Base-by-base conservation (phyloP, 1,139 yeast species). In the Magnusiomyces fungicola region DNA sequence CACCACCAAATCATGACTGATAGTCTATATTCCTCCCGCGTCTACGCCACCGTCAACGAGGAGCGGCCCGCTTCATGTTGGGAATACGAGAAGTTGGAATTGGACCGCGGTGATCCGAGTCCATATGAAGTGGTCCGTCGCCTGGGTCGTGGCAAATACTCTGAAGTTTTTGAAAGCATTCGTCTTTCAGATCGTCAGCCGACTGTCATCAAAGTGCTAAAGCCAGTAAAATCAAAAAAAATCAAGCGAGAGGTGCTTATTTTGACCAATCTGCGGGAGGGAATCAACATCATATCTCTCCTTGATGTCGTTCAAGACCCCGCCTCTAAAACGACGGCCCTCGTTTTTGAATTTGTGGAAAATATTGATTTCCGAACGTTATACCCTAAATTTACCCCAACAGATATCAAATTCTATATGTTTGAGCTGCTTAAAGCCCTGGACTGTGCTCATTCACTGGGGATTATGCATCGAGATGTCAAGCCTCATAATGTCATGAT, bases 401-500 rank as follows among this genome's bases (percentile, higher is more conserved):
- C 69, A 52, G 97, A 90, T 63, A 82, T 89, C 58, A 78, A 89
- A 57, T 88, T 69, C 67, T 90, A 90, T 68, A 88, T 90, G 81
- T 83, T 75, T 56, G 95, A 89, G 67, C 72, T 90, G 55, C 72
- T 90, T 57, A 79, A 76, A 10, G 97, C 97, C 0, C 72, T 90
- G 56, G 96, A 90, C 65, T 90, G 78, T 65, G 82, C 89, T 25
- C 97, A 90, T 68, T 86, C 95, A 3, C 85, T 84, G 87, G 97
- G 97, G 25, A 88, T 90, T 53, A 90, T 90, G 84, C 97, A 90
- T 67, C 75, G 97, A 64, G 97, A 90, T 68, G 97, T 90, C 54
- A 90, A 90, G 65, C 97, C 97, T 12, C 96, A 90, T 64, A 90
- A 90, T 63, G 90, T 90, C 48, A 90, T 90, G 96, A 90, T 90